A percentile compares a stretch with the other conserved stretches of the same genome.
These are phyloP conservation scores for Piromyces finnis DNA, from an alignment of 192 early-diverging fungal genomes.

Conservation along the genomic window DNA sequence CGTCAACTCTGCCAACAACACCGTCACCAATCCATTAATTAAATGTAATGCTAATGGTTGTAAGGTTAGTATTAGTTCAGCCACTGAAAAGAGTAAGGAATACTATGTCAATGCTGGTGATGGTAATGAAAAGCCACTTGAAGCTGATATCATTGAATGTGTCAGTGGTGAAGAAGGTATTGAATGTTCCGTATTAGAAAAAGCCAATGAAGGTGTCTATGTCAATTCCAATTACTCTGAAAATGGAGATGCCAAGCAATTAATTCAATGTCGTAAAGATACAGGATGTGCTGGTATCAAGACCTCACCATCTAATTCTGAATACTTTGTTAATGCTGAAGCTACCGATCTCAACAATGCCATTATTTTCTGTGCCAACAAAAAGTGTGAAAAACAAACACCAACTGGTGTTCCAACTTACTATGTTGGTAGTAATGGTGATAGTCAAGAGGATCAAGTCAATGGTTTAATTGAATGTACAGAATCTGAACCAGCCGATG, in stretches of 20 bases:
- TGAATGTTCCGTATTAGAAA: not conserved
- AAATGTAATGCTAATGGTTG: not conserved
- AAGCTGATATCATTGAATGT: not conserved
- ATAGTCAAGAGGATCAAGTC: not conserved
- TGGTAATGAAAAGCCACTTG: not conserved
- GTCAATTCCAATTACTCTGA: not conserved
- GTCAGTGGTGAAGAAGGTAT: not conserved
- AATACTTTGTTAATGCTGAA: not conserved
- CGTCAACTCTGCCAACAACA: not conserved
- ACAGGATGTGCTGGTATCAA: not conserved
- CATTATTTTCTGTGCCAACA: not conserved
- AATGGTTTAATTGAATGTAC: not conserved
- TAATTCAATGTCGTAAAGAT: not conserved
- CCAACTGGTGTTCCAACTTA: not conserved
- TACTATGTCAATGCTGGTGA: not conserved
- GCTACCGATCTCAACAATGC: not conserved
- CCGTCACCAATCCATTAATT: too few relatives aligned
- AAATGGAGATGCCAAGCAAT: not conserved
- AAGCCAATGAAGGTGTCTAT: not conserved
- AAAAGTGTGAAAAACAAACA: not conserved
- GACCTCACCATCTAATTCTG: too few relatives aligned
- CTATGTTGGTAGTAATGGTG: not conserved
- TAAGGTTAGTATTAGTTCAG: not conserved
- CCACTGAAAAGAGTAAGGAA: not conserved
- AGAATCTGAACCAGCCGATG: too few relatives aligned